Evolutionary conservation across 148 eudicot species (phyloP), one percentile per base, ranked within the genome.

Genomic region (Camellia granthamiana): DNA sequence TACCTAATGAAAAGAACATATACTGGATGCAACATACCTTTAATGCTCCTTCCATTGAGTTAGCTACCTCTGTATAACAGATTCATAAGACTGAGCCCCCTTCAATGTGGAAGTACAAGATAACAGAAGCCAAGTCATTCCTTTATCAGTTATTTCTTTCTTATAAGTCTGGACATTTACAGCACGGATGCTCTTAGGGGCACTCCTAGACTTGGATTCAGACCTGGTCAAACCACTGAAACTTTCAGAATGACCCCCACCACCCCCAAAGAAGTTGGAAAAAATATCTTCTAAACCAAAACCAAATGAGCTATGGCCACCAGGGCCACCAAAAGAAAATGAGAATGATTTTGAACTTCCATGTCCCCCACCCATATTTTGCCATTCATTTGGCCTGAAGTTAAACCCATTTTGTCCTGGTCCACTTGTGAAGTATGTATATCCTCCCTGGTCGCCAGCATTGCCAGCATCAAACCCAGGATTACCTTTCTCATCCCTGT

Each of bases 251-350:
- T 30, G 38, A 30, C 38, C 38, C 38, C 38, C 38, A 30, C 38
- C 38, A 30, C 38, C 38, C 38, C 38, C 38, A 30, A 30, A 30
- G 38, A 30, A 30, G 38, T 30, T 30, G 38, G 38, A 30, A 30
- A 30, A 30, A 30, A 30, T 30, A 30, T 30, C 38, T 1, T 90
- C 88, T 46, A 93, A 80, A 75, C 92, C 97, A 80, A 87, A 93
- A 64, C 90, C 93, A 83, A 88, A 93, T 42, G 92, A 81, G 72
- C 67, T 84, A 42, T 88, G 90, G 74, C 88, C 87, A 61, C 92
- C 75, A 55, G 93, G 86, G 47, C 97, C 97, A 11, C 99, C 97
- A 82, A 93, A 95, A 61, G 97, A 95, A 78, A 95, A 95, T 70
- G 99, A 93, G 82, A 90, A 95, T 69, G 99, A 89, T 46, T 73